Base-by-base conservation (phyloP, 1,284 basidiomycete species). In the Gymnopus androsaceus region DNA sequence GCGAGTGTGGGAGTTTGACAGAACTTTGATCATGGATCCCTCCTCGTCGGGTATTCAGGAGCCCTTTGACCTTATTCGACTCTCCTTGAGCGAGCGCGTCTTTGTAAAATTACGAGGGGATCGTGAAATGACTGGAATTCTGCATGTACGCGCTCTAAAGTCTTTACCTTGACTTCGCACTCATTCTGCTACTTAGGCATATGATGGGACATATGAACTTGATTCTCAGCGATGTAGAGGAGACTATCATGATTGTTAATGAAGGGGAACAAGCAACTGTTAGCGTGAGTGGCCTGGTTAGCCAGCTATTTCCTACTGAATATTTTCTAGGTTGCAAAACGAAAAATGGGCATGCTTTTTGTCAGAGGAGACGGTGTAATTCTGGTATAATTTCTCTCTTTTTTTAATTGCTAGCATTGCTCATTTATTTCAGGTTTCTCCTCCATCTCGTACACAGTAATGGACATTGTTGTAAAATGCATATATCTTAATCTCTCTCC, bases 181-280 rank as follows among this genome's bases (percentile, higher is more conserved):
- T 57, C 57, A 27, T 17, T 15, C 38, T 50, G 42, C 51, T 45
- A 56, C 61, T 17, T 63, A 98, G 95, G 96, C 97, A 17, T 99
- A 99, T 70, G 97, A 99, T 75, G 95, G n/a, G 95, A 23, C 97
- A 99, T 74, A 98, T 99, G 96, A 99, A 99, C 73, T 80, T 99
- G 66, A 98, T 99, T 60, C 80, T 99, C 61, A 96, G 92, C 61
- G 92, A 98, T 68, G 97, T 98, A 8, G 95, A 98, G 69, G 97
- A 99, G 75, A 93, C 90, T 3, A 94, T 97, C 64, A 92, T 94
- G 84, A 81, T 94, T 59, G 92, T 97, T 15, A 94, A 97, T 63
- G 76, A 84, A 3, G 77, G 79, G 55, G 75, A 72, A 1, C 75
- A 81, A 54, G 79, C 75, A 0, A 79, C 83, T 6, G 82, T 91